Evolutionary conservation across 108 stramenopile species (phyloP), one percentile per base, ranked within the genome.

Genomic region (Fistulifera pelliculosa): DNA sequence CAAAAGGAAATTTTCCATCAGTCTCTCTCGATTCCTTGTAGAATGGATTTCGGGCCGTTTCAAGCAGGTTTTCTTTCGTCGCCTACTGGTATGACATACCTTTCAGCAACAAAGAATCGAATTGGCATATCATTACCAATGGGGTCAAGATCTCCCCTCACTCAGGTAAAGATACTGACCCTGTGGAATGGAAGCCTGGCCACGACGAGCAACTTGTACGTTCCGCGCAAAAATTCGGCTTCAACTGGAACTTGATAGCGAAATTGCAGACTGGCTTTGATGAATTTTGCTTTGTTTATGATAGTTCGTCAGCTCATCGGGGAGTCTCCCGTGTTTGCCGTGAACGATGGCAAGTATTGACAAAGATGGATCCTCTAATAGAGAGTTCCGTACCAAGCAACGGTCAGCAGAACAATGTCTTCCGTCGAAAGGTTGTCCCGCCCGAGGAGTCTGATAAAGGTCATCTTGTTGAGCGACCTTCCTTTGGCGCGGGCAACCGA

Each of bases 161-260:
- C 49, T 10, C 22, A 17, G 52, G 52, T 49, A 35, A 8, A 3
- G 8, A 8, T 35, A 35, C 8, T 8, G 8, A 35, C 31, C 6
- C 3, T 35, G 31, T 35, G 31, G 52, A 65, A 15, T 91, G 89
- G 89, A 64, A 63, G 3, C 26, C 31, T 2, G 35, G 10, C 0
- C 79, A 86, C 48, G 83, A 91, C 54, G 62, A 54, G 31, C 23
- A 58, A 13, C 66, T 91, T 16, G 49, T 61, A n/a, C 55, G 73
- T 25, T 42, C 62, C 14, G 68, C 66, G 6, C 35, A 65, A n/a
- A 58, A 65, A 47, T 86, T 69, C 41, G 76, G 74, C 22, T 68
- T 52, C 58, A 90, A 90, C 52, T 90, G 84, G 84, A 66, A 70
- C 24, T 45, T 86, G 44, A 61, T 71, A 54, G 62, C 86, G 13